Base-by-base conservation (phyloP, 2,329 filamentous ascomycete species). In the Cercospora sojina region DNA sequence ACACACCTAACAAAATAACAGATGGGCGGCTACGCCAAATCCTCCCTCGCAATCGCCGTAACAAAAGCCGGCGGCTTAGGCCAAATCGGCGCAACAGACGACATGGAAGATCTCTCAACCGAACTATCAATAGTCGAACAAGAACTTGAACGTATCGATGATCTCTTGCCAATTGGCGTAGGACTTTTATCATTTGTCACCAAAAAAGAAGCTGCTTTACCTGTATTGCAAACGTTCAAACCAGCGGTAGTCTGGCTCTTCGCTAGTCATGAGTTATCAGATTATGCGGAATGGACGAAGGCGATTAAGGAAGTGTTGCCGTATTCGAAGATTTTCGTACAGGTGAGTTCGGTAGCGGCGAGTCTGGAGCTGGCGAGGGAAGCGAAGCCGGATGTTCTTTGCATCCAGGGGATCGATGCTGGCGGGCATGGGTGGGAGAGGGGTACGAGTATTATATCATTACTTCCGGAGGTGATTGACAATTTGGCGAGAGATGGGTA, bases 211-310 rank as follows among this genome's bases (percentile, higher is more conserved):
- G 79, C 80, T 3, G 74, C 86, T 1, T 73, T 86, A 1, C 82
- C 83, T 1, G 70, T 89, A 7, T 78, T 91, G 12, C 71, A 74
- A 18, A 77, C 79, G n/a, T 83, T 87, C 75, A 77, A 77, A 0
- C 88, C 88, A 1, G 84, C 83, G 1, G 88, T 87, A 0, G 81
- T 88, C 8, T 91, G 89, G 89, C 81, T 91, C 38, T 91, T 91
- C 73, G 88, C 88, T 1, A 86, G 87, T 1, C 62, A 66, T 6
- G 74, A 81, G 7, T 67, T 77, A 16, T 75, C 78, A n/a, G 79
- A 82, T 43, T 74, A 78, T 66, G 65, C 64, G 16, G 74, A 53
- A 25, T 81, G 75, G 78, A 72, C 74, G 16, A 62, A 62, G n/a
- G 71, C 71, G 9, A 73, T 75, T 8, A 74, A 79, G 10, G 43